These are phyloP conservation scores for Cryphonectria nitschkei DNA, from an alignment of 2,329 filamentous ascomycete species.

Conservation along the genomic window DNA sequence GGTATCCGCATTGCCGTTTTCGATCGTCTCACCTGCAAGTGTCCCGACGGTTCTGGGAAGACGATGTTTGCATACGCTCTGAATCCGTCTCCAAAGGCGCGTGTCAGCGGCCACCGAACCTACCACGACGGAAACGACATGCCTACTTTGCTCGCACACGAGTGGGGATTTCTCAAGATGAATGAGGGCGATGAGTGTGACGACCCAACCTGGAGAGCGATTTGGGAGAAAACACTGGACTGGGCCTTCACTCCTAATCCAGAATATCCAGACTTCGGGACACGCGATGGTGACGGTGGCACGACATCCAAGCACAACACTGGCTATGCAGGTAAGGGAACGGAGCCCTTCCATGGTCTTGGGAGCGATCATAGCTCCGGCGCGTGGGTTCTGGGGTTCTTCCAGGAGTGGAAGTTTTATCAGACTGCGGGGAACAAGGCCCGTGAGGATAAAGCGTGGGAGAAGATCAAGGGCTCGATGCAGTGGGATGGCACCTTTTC, in stretches of 20 bases:
- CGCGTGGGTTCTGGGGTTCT: slow-evolving; percentile 32
- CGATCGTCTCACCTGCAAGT: slow-evolving; percentile 4
- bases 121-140: slow-evolving; percentile 34
- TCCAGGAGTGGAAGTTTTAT: slow-evolving; percentile 31
- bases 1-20: background rate
- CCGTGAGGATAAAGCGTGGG: slow-evolving; percentile 25
- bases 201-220: background rate
- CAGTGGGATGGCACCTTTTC: slow-evolving; percentile 32
- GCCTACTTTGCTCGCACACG: slow-evolving; percentile 30
- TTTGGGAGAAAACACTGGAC: slow-evolving; percentile 30
- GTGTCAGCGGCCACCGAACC: background rate
- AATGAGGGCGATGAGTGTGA: background rate
- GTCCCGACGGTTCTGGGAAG: slow-evolving; percentile 9
- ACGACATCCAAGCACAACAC: slow-evolving; percentile 17
- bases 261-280: background rate
- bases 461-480: slow-evolving; percentile 28
- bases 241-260: slow-evolving; percentile 30
- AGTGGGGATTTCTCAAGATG: slow-evolving; percentile 28
- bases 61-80: slow-evolving; percentile 30
- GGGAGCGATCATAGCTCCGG: slow-evolving; percentile 30
- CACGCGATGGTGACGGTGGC: background rate
- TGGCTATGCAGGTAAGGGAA: slow-evolving; percentile 22
- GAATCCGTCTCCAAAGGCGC: background rate
- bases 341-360: slow-evolving; percentile 28
- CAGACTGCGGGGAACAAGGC: slow-evolving; percentile 9